Evolutionary conservation across 768 basidiomycete species (phyloP).

Genomic region (Xerocomellus intermedius): DNA sequence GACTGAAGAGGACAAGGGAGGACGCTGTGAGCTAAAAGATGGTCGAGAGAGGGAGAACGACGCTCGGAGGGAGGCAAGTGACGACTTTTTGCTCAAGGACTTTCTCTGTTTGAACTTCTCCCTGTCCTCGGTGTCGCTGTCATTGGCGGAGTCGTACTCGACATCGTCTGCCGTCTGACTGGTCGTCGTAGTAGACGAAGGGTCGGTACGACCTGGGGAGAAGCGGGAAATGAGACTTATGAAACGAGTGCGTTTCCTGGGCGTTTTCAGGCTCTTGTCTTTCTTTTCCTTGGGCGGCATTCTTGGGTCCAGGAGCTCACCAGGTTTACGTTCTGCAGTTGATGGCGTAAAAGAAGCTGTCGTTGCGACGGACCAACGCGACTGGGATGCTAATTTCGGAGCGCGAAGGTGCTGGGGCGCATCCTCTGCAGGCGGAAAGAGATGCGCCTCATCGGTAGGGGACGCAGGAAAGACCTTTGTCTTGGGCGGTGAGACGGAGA

Average conservation of each 20-base stretch:
- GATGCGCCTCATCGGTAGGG: not conserved
- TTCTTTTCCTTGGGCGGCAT: slow-evolving; percentile 19
- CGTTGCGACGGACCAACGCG: slow-evolving; percentile 31
- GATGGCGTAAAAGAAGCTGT: slow-evolving; percentile 29
- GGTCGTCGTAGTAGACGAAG: slow-evolving; percentile 4
- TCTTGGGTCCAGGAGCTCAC: slow-evolving; percentile 7
- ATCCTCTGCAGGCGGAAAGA: not conserved
- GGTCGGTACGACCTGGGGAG: slow-evolving; percentile 30
- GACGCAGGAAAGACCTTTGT: slow-evolving; percentile 9
- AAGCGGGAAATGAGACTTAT: slow-evolving; percentile 33
- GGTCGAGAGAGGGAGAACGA: slow-evolving; percentile 32
- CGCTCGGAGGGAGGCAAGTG: slow-evolving; percentile 29
- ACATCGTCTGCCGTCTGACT: not conserved
- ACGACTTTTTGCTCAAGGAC: slow-evolving; percentile 28
- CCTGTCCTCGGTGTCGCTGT: slow-evolving; percentile 22
- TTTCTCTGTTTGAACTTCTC: slow-evolving; percentile 17
- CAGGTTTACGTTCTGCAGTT: slow-evolving; percentile 7
- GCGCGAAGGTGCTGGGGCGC: slow-evolving; percentile 1
- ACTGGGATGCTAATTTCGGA: slow-evolving; percentile 10
- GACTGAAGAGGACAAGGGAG: slow-evolving; percentile 12
- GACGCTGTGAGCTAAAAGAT: slow-evolving; percentile 29
- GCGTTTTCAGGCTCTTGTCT: slow-evolving; percentile 23
- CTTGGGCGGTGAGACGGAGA: slow-evolving; percentile 3
- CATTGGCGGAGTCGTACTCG: slow-evolving; percentile 24
- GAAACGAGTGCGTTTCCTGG: slow-evolving; percentile 33